Evolutionary conservation across 1,284 basidiomycete species (phyloP), one percentile per base, ranked within the genome.

Genomic region (Peniophora sp.): DNA sequence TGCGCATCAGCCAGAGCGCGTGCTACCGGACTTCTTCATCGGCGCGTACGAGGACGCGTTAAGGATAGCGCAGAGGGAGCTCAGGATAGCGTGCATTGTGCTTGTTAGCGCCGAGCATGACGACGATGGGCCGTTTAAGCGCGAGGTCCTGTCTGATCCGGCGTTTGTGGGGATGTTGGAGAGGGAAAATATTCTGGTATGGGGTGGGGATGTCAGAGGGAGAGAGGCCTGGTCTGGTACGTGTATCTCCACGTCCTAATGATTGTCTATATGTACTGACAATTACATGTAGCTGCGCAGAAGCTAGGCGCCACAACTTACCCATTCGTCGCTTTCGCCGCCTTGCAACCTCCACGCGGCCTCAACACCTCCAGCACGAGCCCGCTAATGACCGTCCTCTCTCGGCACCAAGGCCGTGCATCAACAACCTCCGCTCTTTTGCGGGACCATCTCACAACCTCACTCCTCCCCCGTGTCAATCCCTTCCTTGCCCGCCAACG

Each of bases 31-130:
- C 54, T 94, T 97, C 69, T 83, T 76, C 48, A 64, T 87, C 3
- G 86, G 87, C 0, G 75, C 81, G n/a, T 97, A 98, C 63, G 89
- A 95, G 55, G 79, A 86, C 6, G 87, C 87, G 41, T 68, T 96
- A 53, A 75, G 79, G 46, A 63, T 66, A 15, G 87, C 90, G 52
- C 79, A 92, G 62, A 77, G 74, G 48, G 85, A 95, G 45, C 70
- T 79, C 22, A 80, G 79, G 64, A 76, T 97, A 45, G 85, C 87
- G 0, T 88, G 90, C 58, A 78, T 95, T 1, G 68, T 97, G 1
- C 72, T 98, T n/a, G 84, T 93, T 47, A 92, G 89, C 60, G 82
- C 83, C 35, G 93, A 97, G 60, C 94, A 98, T 59, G 91, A 96
- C 61, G 85, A 95, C 59, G 88, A 88, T 37, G 73, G 83, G 1